phyloP scores from a whole-genome alignment of 805 yeast genomes.

The Ogataea philodendri region DNA sequence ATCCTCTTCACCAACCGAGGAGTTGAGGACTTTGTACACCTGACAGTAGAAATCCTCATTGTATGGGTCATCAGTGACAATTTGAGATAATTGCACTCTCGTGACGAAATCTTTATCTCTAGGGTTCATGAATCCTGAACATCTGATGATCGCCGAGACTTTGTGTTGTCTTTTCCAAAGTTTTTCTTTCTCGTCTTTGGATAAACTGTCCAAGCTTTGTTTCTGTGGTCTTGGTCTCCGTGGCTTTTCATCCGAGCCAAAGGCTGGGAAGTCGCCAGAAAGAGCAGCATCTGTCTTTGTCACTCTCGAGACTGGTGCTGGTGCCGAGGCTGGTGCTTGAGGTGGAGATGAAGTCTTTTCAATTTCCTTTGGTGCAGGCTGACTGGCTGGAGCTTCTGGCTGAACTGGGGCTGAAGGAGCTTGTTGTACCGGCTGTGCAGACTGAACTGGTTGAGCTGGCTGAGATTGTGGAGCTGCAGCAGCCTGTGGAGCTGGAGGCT shows the following conservation, averaged over 20 bases:
- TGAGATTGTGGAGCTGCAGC: constrained; percentile 24
- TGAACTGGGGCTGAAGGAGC: constrained; percentile 15
- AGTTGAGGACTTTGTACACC: constrained; percentile 75
- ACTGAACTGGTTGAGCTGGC: constrained; percentile 15
- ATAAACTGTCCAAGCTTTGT: constrained; percentile 41
- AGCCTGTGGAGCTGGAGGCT: constrained; percentile 14
- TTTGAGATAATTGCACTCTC: constrained; percentile 89
- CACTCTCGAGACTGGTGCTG: constrained; percentile 1
- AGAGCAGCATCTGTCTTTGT: not conserved
- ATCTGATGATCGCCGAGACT: constrained; percentile 70
- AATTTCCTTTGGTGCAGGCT: too few species aligned
- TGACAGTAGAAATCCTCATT: constrained; percentile 96
- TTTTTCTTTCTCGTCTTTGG: constrained; percentile 72
- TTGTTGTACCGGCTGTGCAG: constrained; percentile 19
- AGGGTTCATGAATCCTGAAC: constrained; percentile 94
- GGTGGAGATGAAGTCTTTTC: constrained; percentile 1
- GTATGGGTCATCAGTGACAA: constrained; percentile 95
- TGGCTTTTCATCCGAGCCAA: constrained; percentile 14
- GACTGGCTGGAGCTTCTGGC: constrained; percentile 20
- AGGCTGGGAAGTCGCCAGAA: constrained; percentile 7
- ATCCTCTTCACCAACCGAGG: constrained; percentile 53
- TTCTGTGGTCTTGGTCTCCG: constrained; percentile 28
- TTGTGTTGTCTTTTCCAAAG: constrained; percentile 68
- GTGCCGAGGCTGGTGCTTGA: constrained; percentile 5
- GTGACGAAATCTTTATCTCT: constrained; percentile 96